These are phyloP conservation scores for Immersiella caudata DNA, from an alignment of 495 filamentous ascomycete genomes.

Conservation along the genomic window DNA sequence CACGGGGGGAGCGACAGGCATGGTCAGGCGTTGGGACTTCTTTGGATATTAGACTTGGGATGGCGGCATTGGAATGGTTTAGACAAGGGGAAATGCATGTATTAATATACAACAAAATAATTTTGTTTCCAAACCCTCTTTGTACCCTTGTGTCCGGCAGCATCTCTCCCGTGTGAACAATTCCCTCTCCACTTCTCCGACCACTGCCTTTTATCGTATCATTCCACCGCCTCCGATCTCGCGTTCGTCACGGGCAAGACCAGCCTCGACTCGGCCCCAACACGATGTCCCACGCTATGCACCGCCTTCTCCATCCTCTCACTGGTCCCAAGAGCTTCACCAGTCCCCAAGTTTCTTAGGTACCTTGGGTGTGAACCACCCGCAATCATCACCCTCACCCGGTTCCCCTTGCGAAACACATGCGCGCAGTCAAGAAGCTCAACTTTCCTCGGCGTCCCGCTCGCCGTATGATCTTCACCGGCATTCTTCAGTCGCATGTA, in stretches of 20 bases:
- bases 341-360: conserved; percentile 24
- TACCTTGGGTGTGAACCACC: conserved; percentile 18
- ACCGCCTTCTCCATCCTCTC: background rate
- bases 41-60: background rate
- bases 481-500: background rate
- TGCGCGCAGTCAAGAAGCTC: conserved; percentile 23
- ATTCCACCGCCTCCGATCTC: background rate
- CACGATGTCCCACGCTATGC: background rate
- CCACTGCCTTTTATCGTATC: no score
- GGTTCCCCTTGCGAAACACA: conserved; percentile 16
- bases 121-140: no score
- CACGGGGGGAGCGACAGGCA: background rate
- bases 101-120: no score
- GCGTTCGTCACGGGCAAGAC: background rate
- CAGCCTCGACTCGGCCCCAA: background rate
- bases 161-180: no score
- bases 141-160: no score
- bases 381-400: conserved; percentile 17
- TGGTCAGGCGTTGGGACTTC: background rate
- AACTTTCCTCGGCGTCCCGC: background rate
- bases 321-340: conserved; percentile 9
- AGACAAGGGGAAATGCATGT: background rate
- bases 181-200: no score
- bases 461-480: conserved; percentile 18
- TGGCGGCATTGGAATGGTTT: background rate